phyloP scores from a whole-genome alignment of 768 basidiomycete species.

The Multifurca ochricompacta region DNA sequence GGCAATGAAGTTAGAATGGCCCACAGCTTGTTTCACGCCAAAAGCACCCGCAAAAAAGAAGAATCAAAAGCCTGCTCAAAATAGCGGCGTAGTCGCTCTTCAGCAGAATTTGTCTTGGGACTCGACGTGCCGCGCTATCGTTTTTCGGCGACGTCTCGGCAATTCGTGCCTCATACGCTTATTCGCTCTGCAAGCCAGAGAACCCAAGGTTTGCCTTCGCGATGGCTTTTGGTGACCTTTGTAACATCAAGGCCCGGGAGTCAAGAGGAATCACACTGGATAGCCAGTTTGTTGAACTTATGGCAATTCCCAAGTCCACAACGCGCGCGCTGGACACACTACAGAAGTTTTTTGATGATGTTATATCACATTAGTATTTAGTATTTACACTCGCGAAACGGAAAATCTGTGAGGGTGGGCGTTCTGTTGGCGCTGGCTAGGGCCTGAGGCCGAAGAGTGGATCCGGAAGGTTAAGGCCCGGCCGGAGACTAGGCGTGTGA shows the following conservation, averaged over 20 bases:
- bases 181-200: neutral
- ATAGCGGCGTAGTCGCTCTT: neutral
- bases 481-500: too few relatives aligned
- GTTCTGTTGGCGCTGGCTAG: too few relatives aligned
- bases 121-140: slow-evolving; percentile 6
- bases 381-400: too few relatives aligned
- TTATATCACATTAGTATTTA: too few relatives aligned
- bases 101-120: slow-evolving; percentile 3
- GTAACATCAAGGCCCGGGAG: slow-evolving; percentile 16
- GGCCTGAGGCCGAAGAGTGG: too few relatives aligned
- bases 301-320: slow-evolving; percentile 29
- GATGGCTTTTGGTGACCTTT: slow-evolving; percentile 9
- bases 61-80: neutral
- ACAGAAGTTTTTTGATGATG: neutral
- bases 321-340: slow-evolving; percentile 10
- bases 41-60: neutral
- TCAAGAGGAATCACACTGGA: slow-evolving; percentile 5
- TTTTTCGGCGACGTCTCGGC: slow-evolving; percentile 6
- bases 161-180: slow-evolving; percentile 16
- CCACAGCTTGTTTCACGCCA: neutral
- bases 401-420: too few relatives aligned
- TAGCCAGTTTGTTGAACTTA: slow-evolving; percentile 23
- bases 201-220: slow-evolving; percentile 5
- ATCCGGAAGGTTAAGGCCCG: too few relatives aligned
- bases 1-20: slow-evolving; percentile 20